A percentile compares a stretch with the other conserved stretches of the same genome.
phyloP scores from a whole-genome alignment of 108 stramenopile species.

The Conticribra weissflogii region DNA sequence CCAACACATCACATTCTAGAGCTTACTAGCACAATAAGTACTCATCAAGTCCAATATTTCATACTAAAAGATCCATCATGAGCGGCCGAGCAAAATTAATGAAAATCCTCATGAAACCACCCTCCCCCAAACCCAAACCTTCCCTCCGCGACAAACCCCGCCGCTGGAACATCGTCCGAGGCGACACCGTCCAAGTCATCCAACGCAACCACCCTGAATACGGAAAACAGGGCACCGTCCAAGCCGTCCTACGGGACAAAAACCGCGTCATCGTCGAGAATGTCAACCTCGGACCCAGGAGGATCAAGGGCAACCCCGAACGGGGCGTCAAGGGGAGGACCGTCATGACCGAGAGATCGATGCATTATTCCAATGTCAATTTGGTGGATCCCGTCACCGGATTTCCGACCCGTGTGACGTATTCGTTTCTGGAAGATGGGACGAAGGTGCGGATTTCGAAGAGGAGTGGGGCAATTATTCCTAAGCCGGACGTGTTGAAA shows the following conservation, averaged over 20 bases:
- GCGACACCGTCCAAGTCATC: conserved; percentile 95
- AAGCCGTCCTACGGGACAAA: conserved; percentile 73
- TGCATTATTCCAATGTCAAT: conserved; percentile 92
- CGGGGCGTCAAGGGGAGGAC: conserved; percentile 63
- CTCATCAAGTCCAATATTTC: background rate
- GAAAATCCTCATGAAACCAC: conserved; percentile 46
- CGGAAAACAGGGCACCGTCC: conserved; percentile 88
- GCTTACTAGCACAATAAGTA: no score
- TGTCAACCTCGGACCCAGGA: conserved; percentile 78
- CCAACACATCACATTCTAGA: no score
- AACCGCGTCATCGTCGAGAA: conserved; percentile 93
- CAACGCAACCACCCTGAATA: conserved; percentile 80
- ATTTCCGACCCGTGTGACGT: conserved; percentile 80
- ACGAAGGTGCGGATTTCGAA: conserved; percentile 94
- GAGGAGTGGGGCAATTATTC: conserved; percentile 92
- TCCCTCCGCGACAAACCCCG: conserved; percentile 22
- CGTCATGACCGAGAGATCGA: conserved; percentile 61
- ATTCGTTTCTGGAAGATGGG: conserved; percentile 88
- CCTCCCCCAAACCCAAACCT: conserved; percentile 45
- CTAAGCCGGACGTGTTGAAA: conserved; percentile 81
- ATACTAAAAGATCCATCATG: conserved; percentile 15
- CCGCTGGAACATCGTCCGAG: conserved; percentile 89
- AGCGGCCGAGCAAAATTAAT: conserved; percentile 48
- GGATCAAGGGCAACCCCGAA: conserved; percentile 77
- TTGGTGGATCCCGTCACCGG: conserved; percentile 82